Evolutionary conservation across 345 rosid species (phyloP).

Genomic region (Eucalyptus cloeziana): DNA sequence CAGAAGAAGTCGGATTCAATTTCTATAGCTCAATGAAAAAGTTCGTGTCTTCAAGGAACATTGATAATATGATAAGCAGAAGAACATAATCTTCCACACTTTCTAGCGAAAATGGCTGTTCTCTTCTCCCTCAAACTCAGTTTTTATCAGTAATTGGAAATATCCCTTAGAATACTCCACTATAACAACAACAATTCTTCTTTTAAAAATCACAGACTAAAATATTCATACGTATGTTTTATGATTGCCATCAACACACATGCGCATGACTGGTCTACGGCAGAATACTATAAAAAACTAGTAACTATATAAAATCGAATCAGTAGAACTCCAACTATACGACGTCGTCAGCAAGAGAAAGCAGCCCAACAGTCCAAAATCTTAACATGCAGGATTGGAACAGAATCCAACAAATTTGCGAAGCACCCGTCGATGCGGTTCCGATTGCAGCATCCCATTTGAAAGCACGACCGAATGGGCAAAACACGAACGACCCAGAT

Average conservation of each 20-base stretch:
- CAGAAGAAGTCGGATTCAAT: background rate
- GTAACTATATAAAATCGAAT: background rate
- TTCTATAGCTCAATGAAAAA: background rate
- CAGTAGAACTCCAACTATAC: background rate
- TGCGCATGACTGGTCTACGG: background rate
- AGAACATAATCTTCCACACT: background rate
- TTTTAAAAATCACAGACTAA: background rate
- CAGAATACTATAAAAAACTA: background rate
- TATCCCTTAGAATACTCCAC: background rate
- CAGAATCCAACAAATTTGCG: background rate
- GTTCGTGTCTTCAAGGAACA: background rate
- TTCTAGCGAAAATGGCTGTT: background rate
- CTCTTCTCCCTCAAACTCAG: background rate
- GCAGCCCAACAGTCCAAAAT: background rate
- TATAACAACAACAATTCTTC: background rate
- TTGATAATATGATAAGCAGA: background rate
- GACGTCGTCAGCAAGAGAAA: background rate
- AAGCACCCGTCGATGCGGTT: background rate
- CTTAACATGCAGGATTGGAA: background rate
- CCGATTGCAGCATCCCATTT: background rate
- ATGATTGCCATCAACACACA: background rate
- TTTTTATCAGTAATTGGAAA: background rate
- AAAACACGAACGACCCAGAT: background rate
- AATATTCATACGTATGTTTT: background rate
- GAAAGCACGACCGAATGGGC: background rate